Conservation (phyloP, 2,329 filamentous ascomycete species). For the Phyllosticta paracitricarpa region DNA sequence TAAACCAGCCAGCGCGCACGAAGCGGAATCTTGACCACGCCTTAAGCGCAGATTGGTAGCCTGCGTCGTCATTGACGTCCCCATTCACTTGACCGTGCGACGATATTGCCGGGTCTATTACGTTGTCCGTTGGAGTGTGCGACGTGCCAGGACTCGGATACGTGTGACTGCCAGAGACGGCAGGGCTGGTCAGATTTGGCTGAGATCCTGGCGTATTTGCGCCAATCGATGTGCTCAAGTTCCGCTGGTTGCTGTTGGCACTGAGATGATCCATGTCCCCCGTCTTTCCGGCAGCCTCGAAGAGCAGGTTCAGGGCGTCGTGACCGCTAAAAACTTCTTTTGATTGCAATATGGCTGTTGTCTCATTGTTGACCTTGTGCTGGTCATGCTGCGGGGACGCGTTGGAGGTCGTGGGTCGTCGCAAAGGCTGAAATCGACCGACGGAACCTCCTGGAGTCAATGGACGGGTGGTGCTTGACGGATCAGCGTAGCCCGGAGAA, state of each 20-base stretch:
- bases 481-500: neutral
- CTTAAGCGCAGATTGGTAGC: conserved; percentile 56
- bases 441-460: conserved; percentile 56
- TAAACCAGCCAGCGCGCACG: conserved; percentile 95
- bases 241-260: conserved; percentile 34
- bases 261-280: conserved; percentile 39
- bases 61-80: conserved; percentile 19
- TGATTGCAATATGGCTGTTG: conserved; percentile 49
- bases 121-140: conserved; percentile 18
- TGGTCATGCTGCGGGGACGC: conserved; percentile 40
- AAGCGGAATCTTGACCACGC: conserved; percentile 92
- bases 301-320: conserved; percentile 83
- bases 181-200: conserved; percentile 25
- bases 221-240: conserved; percentile 13
- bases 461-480: conserved; percentile 35
- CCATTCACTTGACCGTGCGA: neutral
- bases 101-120: conserved; percentile 23
- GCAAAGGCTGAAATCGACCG: conserved; percentile 56
- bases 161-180: conserved; percentile 14
- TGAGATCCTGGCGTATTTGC: conserved; percentile 27
- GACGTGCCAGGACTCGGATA: conserved; percentile 18
- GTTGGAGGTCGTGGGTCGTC: conserved; percentile 42
- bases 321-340: conserved; percentile 79
- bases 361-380: conserved; percentile 48
- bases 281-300: conserved; percentile 61